Evolutionary conservation across 2,329 filamentous ascomycete genomes (phyloP).

Genomic region (Trichothecium sympodiale): DNA sequence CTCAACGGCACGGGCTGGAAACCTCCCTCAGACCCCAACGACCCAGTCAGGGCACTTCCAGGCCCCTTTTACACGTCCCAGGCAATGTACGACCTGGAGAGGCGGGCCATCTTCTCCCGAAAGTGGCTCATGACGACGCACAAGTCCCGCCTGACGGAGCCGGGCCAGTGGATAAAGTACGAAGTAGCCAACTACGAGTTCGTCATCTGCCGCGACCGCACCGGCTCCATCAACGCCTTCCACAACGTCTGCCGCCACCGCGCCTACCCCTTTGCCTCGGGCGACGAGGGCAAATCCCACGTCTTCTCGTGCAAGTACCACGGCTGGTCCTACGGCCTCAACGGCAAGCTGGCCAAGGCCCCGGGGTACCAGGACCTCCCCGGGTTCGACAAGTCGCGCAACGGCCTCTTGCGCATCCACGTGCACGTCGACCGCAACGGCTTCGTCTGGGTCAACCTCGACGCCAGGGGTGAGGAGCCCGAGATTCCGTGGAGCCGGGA

Average conservation of each 20-base stretch:
- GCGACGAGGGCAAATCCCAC: conserved; percentile 35
- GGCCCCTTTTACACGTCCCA: conserved; percentile 20
- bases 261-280: conserved; percentile 45
- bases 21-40: not conserved
- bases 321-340: conserved; percentile 50
- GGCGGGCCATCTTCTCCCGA: conserved; percentile 39
- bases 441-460: conserved; percentile 50
- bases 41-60: conserved; percentile 9
- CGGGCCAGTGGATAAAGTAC: conserved; percentile 46
- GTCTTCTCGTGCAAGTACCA: conserved; percentile 51
- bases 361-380: conserved; percentile 44
- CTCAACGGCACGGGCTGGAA: too few species aligned
- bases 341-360: conserved; percentile 47
- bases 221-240: conserved; percentile 44
- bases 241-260: conserved; percentile 54
- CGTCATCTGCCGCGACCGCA: conserved; percentile 37
- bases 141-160: conserved; percentile 4
- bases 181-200: conserved; percentile 45
- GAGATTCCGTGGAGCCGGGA: conserved; percentile 41
- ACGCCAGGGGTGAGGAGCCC: conserved; percentile 26
- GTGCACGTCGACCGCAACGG: conserved; percentile 40
- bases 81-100: conserved; percentile 39
- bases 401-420: conserved; percentile 44
- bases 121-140: conserved; percentile 30
- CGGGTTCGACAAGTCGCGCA: conserved; percentile 44